These are phyloP conservation scores for Schizochytrium sp. DNA, from an alignment of 108 stramenopile genomes.

Conservation along the genomic window DNA sequence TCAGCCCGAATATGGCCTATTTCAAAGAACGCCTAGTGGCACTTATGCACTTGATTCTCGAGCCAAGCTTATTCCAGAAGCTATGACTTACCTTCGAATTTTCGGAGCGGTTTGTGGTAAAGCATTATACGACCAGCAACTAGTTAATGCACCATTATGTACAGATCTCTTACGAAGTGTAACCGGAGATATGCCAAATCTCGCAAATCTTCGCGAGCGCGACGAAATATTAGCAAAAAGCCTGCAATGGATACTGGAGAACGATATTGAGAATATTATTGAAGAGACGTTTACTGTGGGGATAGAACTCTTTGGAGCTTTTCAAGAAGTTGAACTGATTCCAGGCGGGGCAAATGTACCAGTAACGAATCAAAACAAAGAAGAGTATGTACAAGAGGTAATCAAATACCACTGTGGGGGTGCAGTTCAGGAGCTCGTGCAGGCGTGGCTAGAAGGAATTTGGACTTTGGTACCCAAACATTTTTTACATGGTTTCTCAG, in stretches of 20 bases:
- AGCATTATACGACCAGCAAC: slow-evolving; percentile 46
- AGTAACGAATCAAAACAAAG: slow-evolving; percentile 32
- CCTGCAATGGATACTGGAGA: slow-evolving; percentile 44
- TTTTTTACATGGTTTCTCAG: not conserved
- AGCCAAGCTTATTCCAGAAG: slow-evolving; percentile 1
- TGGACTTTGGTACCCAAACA: not conserved
- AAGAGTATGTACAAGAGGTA: slow-evolving; percentile 8
- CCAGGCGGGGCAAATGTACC: not conserved
- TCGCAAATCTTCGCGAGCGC: not conserved
- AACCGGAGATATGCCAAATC: not conserved
- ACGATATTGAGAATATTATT: slow-evolving; percentile 28
- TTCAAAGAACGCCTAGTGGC: not conserved
- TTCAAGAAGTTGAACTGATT: not conserved
- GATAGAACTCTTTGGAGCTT: slow-evolving; percentile 24
- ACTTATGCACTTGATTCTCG: slow-evolving; percentile 24
- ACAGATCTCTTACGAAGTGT: not conserved
- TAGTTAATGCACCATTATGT: slow-evolving; percentile 30
- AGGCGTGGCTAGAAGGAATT: not conserved
- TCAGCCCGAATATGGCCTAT: slow-evolving; percentile 44
- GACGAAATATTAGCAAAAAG: slow-evolving; percentile 17
- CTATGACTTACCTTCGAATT: not conserved
- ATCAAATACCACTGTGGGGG: slow-evolving; percentile 13
- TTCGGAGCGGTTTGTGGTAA: slow-evolving; percentile 21
- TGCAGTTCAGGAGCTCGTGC: not conserved
- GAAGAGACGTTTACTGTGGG: slow-evolving; percentile 46